Conservation (phyloP, 345 rosid species). For the Citropsis articulata region DNA sequence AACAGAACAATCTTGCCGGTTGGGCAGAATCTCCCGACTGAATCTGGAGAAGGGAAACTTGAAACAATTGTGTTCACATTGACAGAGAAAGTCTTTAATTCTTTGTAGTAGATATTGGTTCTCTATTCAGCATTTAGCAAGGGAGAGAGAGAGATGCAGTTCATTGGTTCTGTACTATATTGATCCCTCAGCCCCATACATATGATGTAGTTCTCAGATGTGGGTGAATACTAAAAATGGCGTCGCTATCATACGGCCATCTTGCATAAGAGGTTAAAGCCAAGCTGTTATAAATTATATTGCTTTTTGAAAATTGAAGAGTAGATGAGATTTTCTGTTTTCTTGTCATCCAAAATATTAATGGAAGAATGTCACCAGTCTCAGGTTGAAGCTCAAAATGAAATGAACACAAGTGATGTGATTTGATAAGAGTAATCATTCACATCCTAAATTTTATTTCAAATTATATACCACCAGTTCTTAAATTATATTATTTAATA, state of each 20-base stretch:
- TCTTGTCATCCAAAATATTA: neutral
- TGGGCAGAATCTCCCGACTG: slow-evolving; percentile 44
- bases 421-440: neutral
- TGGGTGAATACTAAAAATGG: neutral
- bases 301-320: neutral
- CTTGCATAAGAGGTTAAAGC: neutral
- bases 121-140: neutral
- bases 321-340: neutral
- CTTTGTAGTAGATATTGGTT: neutral
- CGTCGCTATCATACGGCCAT: neutral
- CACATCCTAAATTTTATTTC: too few relatives aligned
- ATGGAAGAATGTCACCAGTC: neutral
- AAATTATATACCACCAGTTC: too few relatives aligned
- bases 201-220: slow-evolving; percentile 7
- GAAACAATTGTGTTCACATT: slow-evolving; percentile 44
- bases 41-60: slow-evolving; percentile 28
- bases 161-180: slow-evolving; percentile 5
- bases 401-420: neutral
- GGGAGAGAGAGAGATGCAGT: slow-evolving; percentile 7
- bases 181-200: slow-evolving; percentile 1
- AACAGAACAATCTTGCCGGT: slow-evolving; percentile 66
- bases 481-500: too few relatives aligned
- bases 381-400: neutral
- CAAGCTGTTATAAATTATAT: neutral
- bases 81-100: slow-evolving; percentile 22